Conservation (phyloP, 768 basidiomycete genomes). For the Tremella fuciformis region DNA sequence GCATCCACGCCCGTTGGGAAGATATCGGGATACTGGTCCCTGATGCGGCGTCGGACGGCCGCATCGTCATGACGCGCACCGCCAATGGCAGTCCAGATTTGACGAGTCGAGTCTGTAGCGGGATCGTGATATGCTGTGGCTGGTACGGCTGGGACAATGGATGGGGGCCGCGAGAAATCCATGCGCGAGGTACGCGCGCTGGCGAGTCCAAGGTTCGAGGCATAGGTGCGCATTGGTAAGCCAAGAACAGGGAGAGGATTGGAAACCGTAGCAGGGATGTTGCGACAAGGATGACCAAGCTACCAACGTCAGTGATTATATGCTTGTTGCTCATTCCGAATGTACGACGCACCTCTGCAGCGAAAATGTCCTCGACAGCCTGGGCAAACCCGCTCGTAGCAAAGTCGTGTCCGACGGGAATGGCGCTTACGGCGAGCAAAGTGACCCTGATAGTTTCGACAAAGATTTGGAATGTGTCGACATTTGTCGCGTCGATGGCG, state of each 20-base stretch:
- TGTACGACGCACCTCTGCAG: neutral
- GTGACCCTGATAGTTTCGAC: neutral
- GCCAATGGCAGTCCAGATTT: neutral
- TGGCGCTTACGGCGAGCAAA: neutral
- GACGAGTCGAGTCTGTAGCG: neutral
- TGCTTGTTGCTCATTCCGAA: neutral
- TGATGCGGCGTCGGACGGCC: neutral
- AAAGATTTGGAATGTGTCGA: neutral
- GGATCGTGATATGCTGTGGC: neutral
- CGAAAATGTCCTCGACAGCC: neutral
- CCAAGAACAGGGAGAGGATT: neutral
- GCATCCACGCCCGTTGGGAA: neutral
- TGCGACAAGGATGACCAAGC: neutral
- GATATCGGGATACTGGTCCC: neutral
- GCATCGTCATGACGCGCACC: neutral
- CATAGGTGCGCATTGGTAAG: neutral
- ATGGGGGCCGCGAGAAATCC: neutral
- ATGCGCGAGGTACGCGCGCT: neutral
- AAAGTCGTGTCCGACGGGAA: neutral
- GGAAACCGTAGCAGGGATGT: neutral
- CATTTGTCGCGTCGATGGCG: neutral
- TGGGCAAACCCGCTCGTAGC: neutral
- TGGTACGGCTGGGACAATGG: neutral
- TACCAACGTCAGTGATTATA: neutral
- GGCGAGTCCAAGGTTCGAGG: neutral